A percentile compares a stretch with the other conserved stretches of the same genome.
Conservation (phyloP, 73 alveolate species). For the Blepharisma japonicum region DNA sequence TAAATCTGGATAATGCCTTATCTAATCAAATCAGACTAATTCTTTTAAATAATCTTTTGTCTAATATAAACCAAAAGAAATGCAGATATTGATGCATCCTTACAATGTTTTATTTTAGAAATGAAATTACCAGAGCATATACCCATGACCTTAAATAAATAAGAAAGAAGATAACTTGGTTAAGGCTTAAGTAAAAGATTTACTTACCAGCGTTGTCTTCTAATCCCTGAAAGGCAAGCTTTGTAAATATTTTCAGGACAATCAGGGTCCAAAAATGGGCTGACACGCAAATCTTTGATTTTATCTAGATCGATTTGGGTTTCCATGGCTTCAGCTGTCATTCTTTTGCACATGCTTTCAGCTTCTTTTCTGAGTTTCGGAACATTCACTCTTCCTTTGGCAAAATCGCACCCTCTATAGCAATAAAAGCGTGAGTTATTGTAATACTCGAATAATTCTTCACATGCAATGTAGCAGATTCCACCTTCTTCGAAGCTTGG, state of each 20-base stretch:
- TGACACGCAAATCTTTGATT: conserved; percentile 80
- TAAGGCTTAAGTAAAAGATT: too few species aligned
- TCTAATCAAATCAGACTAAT: too few species aligned
- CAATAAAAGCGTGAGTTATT: conserved; percentile 63
- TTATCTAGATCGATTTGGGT: conserved; percentile 58
- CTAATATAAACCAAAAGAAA: too few species aligned
- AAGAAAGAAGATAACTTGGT: too few species aligned
- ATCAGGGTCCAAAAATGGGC: conserved; percentile 71
- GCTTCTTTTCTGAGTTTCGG: conserved; percentile 71
- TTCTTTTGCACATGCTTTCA: conserved; percentile 84
- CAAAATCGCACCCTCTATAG: conserved; percentile 86
- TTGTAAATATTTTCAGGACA: conserved; percentile 70
- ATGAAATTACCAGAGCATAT: too few species aligned
- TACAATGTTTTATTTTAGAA: too few species aligned
- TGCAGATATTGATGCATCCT: too few species aligned
- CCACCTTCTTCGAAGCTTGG: conserved; percentile 56
- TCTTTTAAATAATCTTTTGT: too few species aligned
- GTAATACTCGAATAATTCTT: conserved; percentile 65
- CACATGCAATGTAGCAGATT: conserved; percentile 71
- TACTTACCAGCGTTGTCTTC: conserved; percentile 80
- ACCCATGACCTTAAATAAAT: too few species aligned
- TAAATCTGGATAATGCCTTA: too few species aligned
- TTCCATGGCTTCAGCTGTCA: conserved; percentile 61
- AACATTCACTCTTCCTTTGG: conserved; percentile 74
- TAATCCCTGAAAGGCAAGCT: conserved; percentile 87